A percentile compares a stretch with the other conserved stretches of the same genome.
Evolutionary conservation across 257 asterid genomes (phyloP).

Genomic region (Anisodus tanguticus): DNA sequence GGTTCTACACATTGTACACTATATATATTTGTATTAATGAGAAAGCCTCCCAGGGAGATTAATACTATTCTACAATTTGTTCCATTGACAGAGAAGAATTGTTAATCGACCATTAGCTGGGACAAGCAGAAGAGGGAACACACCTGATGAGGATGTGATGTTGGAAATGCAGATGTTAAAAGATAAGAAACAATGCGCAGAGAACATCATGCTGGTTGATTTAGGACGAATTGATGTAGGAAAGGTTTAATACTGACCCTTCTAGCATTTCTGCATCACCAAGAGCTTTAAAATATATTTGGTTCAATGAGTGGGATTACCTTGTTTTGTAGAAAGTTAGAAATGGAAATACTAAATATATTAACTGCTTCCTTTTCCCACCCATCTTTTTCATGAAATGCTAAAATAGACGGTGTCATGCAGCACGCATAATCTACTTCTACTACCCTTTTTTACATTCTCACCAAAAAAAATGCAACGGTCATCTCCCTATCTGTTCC

Average conservation of each 20-base stretch:
- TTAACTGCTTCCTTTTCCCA: background rate
- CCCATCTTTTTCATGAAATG: background rate
- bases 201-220: conserved; percentile 88
- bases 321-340: background rate
- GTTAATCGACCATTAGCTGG: conserved; percentile 91
- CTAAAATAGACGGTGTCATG: background rate
- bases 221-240: conserved; percentile 88
- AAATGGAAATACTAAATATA: background rate
- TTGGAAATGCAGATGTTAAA: conserved; percentile 59
- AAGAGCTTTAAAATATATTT: background rate
- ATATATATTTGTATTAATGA: too few species aligned
- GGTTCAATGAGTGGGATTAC: background rate
- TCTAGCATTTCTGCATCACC: background rate
- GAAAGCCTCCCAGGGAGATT: too few species aligned
- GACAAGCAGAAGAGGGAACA: conserved; percentile 74
- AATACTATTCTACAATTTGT: background rate
- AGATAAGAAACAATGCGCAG: conserved; percentile 83
- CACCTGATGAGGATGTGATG: conserved; percentile 65
- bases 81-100: conserved; percentile 57
- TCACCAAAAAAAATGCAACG: background rate
- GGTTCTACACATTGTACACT: too few species aligned
- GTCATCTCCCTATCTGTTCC: background rate
- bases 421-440: background rate
- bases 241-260: conserved; percentile 57
- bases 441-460: background rate